Percentiles rank a stretch among this genome's conserved stretches.
Conservation (phyloP, 2,329 filamentous ascomycete genomes). For the Trichocomaceae sp. region DNA sequence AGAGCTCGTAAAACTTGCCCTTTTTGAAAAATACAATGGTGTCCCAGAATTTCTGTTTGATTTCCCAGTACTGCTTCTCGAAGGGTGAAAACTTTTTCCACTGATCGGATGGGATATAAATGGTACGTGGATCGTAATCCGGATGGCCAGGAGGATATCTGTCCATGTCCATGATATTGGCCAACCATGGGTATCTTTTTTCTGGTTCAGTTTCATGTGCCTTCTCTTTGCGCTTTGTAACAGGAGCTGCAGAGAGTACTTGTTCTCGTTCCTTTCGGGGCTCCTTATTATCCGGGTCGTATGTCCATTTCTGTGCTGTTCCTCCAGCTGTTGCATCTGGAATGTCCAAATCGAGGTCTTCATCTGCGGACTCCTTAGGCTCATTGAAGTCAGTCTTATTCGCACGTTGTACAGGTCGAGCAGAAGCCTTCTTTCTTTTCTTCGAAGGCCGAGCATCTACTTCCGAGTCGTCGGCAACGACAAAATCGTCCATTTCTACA, state of each 20-base stretch:
- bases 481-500: conserved; percentile 76
- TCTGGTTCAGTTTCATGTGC: conserved; percentile 77
- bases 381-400: conserved; percentile 22
- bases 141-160: conserved; percentile 69
- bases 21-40: conserved; percentile 99
- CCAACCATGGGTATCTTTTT: conserved; percentile 83
- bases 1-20: conserved; percentile 97
- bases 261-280: conserved; percentile 44
- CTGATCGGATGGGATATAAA: conserved; percentile 79
- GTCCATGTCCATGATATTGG: conserved; percentile 77
- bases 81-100: conserved; percentile 85
- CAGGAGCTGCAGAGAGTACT: conserved; percentile 27
- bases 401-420: conserved; percentile 38
- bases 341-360: conserved; percentile 52
- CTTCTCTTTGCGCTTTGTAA: conserved; percentile 50
- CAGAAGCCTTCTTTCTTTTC: conserved; percentile 61
- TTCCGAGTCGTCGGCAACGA: conserved; percentile 81
- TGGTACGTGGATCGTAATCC: conserved; percentile 82
- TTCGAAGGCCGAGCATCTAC: conserved; percentile 59
- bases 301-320: conserved; percentile 77
- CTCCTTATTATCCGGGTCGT: conserved; percentile 55
- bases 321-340: conserved; percentile 50
- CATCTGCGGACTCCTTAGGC: conserved; percentile 47
- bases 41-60: conserved; percentile 96
- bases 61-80: conserved; percentile 98